Conservation (phyloP, 2,329 filamentous ascomycete genomes). For the Stachybotrys chartarum region DNA sequence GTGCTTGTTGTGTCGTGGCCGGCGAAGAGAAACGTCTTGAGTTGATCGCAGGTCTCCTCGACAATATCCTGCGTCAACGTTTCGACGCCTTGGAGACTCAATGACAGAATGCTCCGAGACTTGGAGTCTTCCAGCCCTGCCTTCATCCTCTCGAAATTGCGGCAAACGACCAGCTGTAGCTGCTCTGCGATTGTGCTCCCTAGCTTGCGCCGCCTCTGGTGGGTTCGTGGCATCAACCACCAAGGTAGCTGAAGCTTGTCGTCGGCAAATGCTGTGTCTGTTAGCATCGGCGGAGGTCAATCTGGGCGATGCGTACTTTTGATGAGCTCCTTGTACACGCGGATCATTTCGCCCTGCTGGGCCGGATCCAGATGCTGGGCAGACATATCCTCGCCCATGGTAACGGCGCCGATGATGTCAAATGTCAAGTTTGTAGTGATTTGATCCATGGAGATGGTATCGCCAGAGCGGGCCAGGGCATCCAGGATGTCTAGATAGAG, state of each 20-base stretch:
- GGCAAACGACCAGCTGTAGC: not conserved
- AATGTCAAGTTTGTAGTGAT: constrained; percentile 26
- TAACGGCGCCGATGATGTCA: constrained; percentile 29
- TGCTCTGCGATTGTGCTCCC: constrained; percentile 11
- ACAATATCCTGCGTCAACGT: constrained; percentile 18
- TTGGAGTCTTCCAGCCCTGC: not conserved
- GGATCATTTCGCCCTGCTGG: constrained; percentile 19
- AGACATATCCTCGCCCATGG: constrained; percentile 24
- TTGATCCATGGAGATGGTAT: constrained; percentile 19
- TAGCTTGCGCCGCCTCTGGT: constrained; percentile 11
- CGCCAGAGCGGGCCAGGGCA: constrained; percentile 13
- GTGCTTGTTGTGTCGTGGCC: constrained; percentile 34
- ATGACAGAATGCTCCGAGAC: constrained; percentile 17
- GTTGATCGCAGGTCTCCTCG: constrained; percentile 24
- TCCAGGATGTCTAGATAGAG: constrained; percentile 16
- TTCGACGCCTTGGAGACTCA: constrained; percentile 21
- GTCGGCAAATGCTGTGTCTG: constrained; percentile 1
- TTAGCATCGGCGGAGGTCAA: not conserved
- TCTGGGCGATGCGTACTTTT: not conserved
- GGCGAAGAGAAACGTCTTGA: constrained; percentile 32
- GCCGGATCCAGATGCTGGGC: constrained; percentile 19
- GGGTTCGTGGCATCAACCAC: constrained; percentile 11
- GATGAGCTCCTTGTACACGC: constrained; percentile 17
- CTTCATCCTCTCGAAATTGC: not conserved
- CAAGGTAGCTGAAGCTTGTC: constrained; percentile 8